Evolutionary conservation across 1,284 basidiomycete genomes (phyloP).

Genomic region (Naganishia sp.): DNA sequence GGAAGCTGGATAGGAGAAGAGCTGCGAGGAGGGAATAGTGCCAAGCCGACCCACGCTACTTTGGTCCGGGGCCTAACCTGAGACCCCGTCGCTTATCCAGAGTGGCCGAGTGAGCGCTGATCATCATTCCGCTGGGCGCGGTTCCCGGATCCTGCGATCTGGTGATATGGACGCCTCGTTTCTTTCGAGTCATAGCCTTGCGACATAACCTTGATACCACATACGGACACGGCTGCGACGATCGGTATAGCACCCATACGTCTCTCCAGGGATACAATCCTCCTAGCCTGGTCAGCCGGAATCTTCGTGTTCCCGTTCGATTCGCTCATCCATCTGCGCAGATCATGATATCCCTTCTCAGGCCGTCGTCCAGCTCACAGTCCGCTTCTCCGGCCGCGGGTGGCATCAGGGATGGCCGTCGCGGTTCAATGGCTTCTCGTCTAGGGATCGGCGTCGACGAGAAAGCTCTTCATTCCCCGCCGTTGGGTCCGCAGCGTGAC

Average conservation of each 20-base stretch:
- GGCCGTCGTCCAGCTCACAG: slow-evolving; percentile 14
- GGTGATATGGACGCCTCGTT: background rate
- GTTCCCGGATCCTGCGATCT: background rate
- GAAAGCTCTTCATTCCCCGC: background rate
- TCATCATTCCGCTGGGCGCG: background rate
- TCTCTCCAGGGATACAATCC: background rate
- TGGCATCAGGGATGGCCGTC: slow-evolving; percentile 7
- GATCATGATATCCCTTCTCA: slow-evolving; percentile 27
- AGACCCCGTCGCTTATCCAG: slow-evolving; percentile 1
- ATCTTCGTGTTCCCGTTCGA: background rate
- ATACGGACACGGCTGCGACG: background rate
- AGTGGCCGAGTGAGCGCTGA: background rate
- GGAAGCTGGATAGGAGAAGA: background rate
- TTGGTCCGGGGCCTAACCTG: slow-evolving; percentile 9
- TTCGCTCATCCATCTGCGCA: background rate
- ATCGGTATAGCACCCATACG: too few species aligned
- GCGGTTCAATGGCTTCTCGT: slow-evolving; percentile 2
- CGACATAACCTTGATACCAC: background rate
- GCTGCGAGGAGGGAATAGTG: background rate
- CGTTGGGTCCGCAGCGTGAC: background rate
- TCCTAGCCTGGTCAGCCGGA: background rate
- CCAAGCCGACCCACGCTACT: slow-evolving; percentile 12
- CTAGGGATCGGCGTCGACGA: slow-evolving; percentile 18
- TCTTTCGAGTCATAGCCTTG: background rate
- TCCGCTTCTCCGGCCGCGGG: slow-evolving; percentile 1